Percentiles rank a stretch among this genome's conserved stretches.
These are phyloP conservation scores for Ophiosphaerella narmari DNA, from an alignment of 2,329 filamentous ascomycete species.

Conservation along the genomic window DNA sequence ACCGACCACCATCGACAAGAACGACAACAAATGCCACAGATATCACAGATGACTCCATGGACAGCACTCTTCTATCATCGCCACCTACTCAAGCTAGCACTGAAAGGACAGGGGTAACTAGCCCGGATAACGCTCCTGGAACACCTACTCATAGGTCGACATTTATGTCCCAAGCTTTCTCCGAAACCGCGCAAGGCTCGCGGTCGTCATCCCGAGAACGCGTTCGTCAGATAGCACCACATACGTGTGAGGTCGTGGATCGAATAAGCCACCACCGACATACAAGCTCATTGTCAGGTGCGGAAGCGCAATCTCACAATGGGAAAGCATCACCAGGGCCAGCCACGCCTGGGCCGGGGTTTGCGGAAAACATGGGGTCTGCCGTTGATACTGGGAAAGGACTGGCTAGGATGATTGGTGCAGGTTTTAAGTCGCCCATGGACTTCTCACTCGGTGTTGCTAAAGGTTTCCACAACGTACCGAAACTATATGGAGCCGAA, in stretches of 20 bases:
- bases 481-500: slow-evolving; percentile 81
- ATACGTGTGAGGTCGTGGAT: slow-evolving; percentile 1
- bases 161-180: slow-evolving; percentile 42
- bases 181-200: slow-evolving; percentile 34
- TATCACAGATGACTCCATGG: slow-evolving; percentile 14
- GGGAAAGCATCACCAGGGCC: slow-evolving; percentile 19
- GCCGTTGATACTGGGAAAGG: slow-evolving; percentile 69
- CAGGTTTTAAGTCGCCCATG: slow-evolving; percentile 79
- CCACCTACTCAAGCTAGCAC: slow-evolving; percentile 15
- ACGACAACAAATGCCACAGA: slow-evolving; percentile 16
- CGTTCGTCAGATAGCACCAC: slow-evolving; percentile 7
- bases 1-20: slow-evolving; percentile 15
- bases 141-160: slow-evolving; percentile 29
- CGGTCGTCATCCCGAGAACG: slow-evolving; percentile 33
- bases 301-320: slow-evolving; percentile 20
- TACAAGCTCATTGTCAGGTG: slow-evolving; percentile 20
- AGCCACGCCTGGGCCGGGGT: slow-evolving; percentile 5
- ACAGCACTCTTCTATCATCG: slow-evolving; percentile 26
- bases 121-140: slow-evolving; percentile 16
- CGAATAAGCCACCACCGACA: slow-evolving; percentile 13
- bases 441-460: slow-evolving; percentile 83
- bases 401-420: slow-evolving; percentile 71
- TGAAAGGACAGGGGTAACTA: slow-evolving; percentile 10
- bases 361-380: slow-evolving; percentile 52
- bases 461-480: slow-evolving; percentile 86